These are phyloP conservation scores for Hymenoscyphus salicellus DNA, from an alignment of 2,329 filamentous ascomycete species.

Conservation along the genomic window DNA sequence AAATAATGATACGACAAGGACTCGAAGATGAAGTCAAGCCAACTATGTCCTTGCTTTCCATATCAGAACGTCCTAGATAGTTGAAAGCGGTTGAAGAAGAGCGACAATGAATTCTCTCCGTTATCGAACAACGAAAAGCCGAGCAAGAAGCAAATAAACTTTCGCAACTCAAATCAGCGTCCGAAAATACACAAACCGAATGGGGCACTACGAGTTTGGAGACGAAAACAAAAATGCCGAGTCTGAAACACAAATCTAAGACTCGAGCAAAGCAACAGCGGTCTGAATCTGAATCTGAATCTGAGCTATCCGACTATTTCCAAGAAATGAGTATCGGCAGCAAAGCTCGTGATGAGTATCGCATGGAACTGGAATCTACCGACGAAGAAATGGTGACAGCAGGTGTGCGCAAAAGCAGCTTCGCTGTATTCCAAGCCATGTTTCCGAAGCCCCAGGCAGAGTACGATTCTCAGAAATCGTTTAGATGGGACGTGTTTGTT, in stretches of 20 bases:
- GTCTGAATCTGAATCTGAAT: conserved; percentile 18
- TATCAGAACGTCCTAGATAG: neutral
- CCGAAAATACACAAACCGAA: neutral
- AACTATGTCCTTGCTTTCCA: neutral
- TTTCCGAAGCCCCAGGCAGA: neutral
- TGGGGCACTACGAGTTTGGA: neutral
- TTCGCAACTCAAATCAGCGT: neutral
- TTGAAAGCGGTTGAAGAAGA: neutral
- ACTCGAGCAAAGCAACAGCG: neutral
- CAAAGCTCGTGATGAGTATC: too few species aligned
- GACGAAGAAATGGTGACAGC: neutral
- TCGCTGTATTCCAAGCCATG: neutral
- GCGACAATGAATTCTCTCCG: neutral
- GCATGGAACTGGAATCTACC: conserved; percentile 20
- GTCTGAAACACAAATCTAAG: neutral
- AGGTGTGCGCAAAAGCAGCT: neutral
- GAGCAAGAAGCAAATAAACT: neutral
- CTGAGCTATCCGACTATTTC: conserved; percentile 20
- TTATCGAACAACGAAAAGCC: neutral
- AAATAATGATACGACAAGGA: neutral
- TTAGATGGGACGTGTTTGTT: conserved; percentile 1
- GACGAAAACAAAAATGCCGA: neutral
- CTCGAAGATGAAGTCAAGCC: neutral
- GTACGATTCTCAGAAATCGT: neutral
- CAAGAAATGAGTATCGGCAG: too few species aligned